A percentile compares a stretch with the other conserved stretches of the same genome.
Evolutionary conservation across 2,329 filamentous ascomycete species (phyloP).

Genomic region (Pyricularia sp.): DNA sequence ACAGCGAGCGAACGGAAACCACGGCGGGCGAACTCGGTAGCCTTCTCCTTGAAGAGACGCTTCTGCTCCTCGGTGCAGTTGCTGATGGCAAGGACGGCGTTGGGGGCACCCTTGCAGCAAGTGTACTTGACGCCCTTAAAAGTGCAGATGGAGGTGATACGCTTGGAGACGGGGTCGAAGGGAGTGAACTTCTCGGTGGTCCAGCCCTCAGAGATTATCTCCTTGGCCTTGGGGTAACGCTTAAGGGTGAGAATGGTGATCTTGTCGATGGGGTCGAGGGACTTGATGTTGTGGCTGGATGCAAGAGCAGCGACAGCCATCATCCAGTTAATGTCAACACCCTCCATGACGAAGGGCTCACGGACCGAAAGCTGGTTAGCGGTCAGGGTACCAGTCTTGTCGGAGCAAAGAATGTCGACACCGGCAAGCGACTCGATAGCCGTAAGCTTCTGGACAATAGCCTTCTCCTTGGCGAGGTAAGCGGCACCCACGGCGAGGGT

Average conservation of each 20-base stretch:
- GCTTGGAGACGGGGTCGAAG: conserved; percentile 73
- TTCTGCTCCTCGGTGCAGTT: conserved; percentile 57
- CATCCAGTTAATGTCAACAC: conserved; percentile 76
- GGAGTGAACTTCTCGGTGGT: conserved; percentile 68
- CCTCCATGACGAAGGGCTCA: conserved; percentile 68
- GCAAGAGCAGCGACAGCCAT: conserved; percentile 71
- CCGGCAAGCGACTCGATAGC: conserved; percentile 59
- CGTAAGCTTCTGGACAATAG: conserved; percentile 50
- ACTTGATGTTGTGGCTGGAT: conserved; percentile 71
- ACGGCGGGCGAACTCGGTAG: conserved; percentile 65
- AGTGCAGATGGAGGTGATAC: conserved; percentile 61
- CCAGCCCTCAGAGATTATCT: conserved; percentile 68
- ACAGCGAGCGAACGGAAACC: conserved; percentile 76
- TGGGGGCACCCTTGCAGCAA: conserved; percentile 70
- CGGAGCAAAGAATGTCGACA: conserved; percentile 62
- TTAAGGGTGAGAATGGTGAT: conserved; percentile 68
- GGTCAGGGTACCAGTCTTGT: conserved; percentile 68
- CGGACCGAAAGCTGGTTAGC: conserved; percentile 69
- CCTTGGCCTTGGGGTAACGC: conserved; percentile 67
- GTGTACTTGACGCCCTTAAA: conserved; percentile 62
- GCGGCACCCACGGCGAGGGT: conserved; percentile 49
- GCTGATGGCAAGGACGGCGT: conserved; percentile 62
- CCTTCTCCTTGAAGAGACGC: conserved; percentile 61
- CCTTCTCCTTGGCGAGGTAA: conserved; percentile 43
- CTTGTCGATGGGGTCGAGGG: conserved; percentile 71